These are phyloP conservation scores for Dactylellina sp. DNA, from an alignment of 2,329 filamentous ascomycete species.

Conservation along the genomic window DNA sequence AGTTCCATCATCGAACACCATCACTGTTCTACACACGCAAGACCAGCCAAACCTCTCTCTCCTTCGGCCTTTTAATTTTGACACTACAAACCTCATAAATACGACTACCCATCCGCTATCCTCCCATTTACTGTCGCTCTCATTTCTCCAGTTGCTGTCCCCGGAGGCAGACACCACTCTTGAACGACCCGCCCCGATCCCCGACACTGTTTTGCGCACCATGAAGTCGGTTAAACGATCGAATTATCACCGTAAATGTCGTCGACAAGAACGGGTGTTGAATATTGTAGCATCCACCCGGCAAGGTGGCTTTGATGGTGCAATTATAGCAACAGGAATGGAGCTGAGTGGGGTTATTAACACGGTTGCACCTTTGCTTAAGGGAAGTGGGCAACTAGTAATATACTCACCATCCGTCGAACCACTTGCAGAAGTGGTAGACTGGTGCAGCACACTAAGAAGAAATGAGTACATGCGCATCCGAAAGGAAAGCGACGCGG, in stretches of 20 bases:
- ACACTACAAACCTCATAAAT: constrained; percentile 74
- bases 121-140: constrained; percentile 82
- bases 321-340: constrained; percentile 85
- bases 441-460: constrained; percentile 84
- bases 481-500: constrained; percentile 42
- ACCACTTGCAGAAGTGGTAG: constrained; percentile 79
- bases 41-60: constrained; percentile 87
- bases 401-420: constrained; percentile 87
- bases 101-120: constrained; percentile 78
- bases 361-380: constrained; percentile 80
- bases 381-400: constrained; percentile 84
- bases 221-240: constrained; percentile 86
- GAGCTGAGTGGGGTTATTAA: constrained; percentile 81
- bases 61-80: constrained; percentile 89
- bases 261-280: constrained; percentile 80
- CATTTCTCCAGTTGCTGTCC: constrained; percentile 89
- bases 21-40: constrained; percentile 83
- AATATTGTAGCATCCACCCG: constrained; percentile 80
- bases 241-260: constrained; percentile 87
- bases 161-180: constrained; percentile 82
- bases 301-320: constrained; percentile 81
- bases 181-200: constrained; percentile 72
- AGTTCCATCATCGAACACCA: constrained; percentile 74
- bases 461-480: constrained; percentile 77
- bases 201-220: constrained; percentile 72